Evolutionary conservation across 306 rosid species (phyloP).

Genomic region (Rubus idaeus): DNA sequence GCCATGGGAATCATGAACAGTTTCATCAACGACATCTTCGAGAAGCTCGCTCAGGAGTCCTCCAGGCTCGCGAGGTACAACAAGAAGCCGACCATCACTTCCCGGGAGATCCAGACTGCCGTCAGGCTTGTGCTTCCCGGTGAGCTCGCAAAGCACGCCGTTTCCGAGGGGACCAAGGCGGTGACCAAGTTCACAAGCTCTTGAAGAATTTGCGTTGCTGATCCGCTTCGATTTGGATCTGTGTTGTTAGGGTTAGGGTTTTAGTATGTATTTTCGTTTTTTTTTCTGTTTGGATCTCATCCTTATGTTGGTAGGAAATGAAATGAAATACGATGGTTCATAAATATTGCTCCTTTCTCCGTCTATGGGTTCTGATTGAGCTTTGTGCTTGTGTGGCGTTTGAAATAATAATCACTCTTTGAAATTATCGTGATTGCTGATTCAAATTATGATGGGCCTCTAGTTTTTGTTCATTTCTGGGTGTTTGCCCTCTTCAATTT

Average conservation of each 20-base stretch:
- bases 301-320: neutral
- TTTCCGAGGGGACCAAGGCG: slow-evolving; percentile 75
- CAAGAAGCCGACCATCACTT: slow-evolving; percentile 75
- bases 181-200: slow-evolving; percentile 67
- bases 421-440: too few relatives aligned
- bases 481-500: too few relatives aligned
- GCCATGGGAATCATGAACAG: slow-evolving; percentile 84
- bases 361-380: neutral
- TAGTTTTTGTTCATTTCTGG: too few relatives aligned
- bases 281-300: neutral
- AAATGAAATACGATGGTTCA: neutral
- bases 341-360: neutral
- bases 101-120: slow-evolving; percentile 75
- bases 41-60: slow-evolving; percentile 73
- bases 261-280: neutral
- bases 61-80: slow-evolving; percentile 71
- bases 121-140: slow-evolving; percentile 72
- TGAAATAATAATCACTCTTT: too few relatives aligned
- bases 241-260: slow-evolving; percentile 13
- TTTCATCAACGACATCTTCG: slow-evolving; percentile 69
- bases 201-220: neutral
- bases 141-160: slow-evolving; percentile 70
- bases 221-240: too few relatives aligned
- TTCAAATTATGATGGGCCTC: too few relatives aligned
- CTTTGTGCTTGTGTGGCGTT: neutral